Evolutionary conservation across 1,284 basidiomycete genomes (phyloP).

Genomic region (Irpex rosettiformis): DNA sequence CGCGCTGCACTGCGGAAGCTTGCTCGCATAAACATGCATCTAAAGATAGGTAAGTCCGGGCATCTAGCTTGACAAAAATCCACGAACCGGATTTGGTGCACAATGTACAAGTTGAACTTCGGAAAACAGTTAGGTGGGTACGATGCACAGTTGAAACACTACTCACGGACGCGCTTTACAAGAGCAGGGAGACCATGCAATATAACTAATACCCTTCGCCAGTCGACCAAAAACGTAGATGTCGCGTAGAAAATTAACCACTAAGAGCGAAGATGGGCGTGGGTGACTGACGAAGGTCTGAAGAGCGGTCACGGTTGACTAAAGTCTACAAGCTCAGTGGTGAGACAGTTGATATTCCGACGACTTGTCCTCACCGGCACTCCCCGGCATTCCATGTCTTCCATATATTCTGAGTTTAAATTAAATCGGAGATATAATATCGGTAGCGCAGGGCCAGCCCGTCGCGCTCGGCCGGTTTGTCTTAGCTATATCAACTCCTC

Average conservation of each 20-base stretch:
- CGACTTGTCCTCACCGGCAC: not conserved
- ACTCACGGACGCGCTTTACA: no score
- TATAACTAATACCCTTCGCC: no score
- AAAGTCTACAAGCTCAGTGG: no score
- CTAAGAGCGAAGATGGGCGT: no score
- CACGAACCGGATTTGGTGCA: not conserved
- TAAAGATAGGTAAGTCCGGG: not conserved
- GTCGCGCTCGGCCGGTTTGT: not conserved
- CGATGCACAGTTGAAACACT: no score
- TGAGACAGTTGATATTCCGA: not conserved
- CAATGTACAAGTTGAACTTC: not conserved
- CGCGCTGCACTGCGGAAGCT: not conserved
- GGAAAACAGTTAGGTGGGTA: not conserved
- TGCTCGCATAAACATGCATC: constrained; percentile 1
- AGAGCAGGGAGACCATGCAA: no score
- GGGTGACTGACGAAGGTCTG: no score
- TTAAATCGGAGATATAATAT: not conserved
- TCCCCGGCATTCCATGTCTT: not conserved
- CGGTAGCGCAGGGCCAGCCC: not conserved
- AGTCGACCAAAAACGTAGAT: no score
- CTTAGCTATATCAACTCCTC: constrained; percentile 14
- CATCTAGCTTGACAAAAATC: not conserved
- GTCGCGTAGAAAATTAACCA: no score
- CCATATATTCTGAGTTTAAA: not conserved
- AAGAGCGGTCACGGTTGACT: no score